Percentiles rank a stretch among this genome's conserved stretches.
Evolutionary conservation across 1,284 basidiomycete genomes (phyloP).

Genomic region (Naganishia liquefaciens): DNA sequence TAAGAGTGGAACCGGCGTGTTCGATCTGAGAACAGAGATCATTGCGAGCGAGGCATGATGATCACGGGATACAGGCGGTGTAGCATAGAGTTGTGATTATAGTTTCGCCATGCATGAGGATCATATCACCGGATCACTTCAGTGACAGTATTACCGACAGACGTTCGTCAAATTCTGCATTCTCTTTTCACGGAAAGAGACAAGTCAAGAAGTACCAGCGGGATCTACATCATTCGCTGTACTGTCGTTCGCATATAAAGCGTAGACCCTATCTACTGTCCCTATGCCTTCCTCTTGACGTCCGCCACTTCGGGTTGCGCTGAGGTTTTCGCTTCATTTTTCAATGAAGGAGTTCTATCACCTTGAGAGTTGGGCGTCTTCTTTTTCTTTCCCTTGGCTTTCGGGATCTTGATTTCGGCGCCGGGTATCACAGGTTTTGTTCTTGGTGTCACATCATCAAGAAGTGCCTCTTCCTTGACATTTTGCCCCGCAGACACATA

Average conservation of each 20-base stretch:
- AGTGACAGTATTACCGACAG: no score
- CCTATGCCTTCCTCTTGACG: no score
- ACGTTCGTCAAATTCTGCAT: no score
- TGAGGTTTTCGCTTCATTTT: background rate
- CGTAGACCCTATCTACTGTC: no score
- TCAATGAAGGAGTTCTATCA: background rate
- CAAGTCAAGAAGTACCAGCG: no score
- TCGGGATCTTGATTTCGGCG: slow-evolving; percentile 18
- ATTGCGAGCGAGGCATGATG: slow-evolving; percentile 20
- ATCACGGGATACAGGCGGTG: background rate
- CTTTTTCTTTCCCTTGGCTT: slow-evolving; percentile 19
- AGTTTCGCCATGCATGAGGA: no score
- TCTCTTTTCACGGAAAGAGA: no score
- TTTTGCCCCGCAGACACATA: slow-evolving; percentile 35
- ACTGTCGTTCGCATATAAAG: no score
- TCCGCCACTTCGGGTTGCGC: no score
- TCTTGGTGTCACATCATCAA: no score
- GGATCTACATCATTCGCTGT: no score
- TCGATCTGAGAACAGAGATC: slow-evolving; percentile 59
- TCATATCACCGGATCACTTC: no score
- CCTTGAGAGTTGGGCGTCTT: background rate
- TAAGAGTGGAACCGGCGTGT: slow-evolving; percentile 81
- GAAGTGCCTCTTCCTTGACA: background rate
- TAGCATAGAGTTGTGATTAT: background rate
- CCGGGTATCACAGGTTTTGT: slow-evolving; percentile 19